Conservation (phyloP, 768 basidiomycete genomes). For the Termitomyces sp. region DNA sequence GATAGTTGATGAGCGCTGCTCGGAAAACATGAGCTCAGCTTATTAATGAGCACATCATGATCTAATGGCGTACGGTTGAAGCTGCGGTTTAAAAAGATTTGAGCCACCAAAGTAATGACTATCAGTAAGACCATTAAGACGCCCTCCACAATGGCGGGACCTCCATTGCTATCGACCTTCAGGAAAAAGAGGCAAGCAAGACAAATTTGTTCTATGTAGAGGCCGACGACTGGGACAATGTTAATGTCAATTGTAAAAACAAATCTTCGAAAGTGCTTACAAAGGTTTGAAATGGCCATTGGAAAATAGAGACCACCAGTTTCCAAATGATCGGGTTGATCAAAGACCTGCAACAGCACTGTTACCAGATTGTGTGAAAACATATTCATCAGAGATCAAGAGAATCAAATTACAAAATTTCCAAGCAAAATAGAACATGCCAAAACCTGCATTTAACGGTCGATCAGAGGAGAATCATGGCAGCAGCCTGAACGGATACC, state of each 20-base stretch:
- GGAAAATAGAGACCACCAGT: conserved; percentile 44
- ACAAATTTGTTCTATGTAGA: conserved; percentile 71
- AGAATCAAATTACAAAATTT: background rate
- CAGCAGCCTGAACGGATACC: conserved; percentile 4
- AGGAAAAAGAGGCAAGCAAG: conserved; percentile 69
- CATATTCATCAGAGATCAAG: background rate
- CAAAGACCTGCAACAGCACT: conserved; percentile 52
- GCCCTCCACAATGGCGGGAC: background rate
- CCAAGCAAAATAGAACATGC: conserved; percentile 2
- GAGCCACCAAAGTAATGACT: background rate
- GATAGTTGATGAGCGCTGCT: conserved; percentile 45
- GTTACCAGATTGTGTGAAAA: background rate
- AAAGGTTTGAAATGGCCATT: conserved; percentile 47
- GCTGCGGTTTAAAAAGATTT: background rate
- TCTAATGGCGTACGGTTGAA: background rate
- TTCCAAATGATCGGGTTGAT: conserved; percentile 47
- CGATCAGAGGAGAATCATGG: too few relatives aligned
- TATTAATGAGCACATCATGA: background rate
- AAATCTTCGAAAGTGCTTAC: conserved; percentile 27
- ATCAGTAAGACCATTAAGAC: background rate
- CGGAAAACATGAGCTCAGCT: background rate
- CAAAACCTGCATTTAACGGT: background rate
- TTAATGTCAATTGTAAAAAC: conserved; percentile 1
- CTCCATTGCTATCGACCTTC: conserved; percentile 25
- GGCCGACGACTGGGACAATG: conserved; percentile 46